Percentiles rank a stretch among this genome's conserved stretches.
These are phyloP conservation scores for Globisporangium camurandrum DNA, from an alignment of 352 stramenopile genomes.

Conservation along the genomic window DNA sequence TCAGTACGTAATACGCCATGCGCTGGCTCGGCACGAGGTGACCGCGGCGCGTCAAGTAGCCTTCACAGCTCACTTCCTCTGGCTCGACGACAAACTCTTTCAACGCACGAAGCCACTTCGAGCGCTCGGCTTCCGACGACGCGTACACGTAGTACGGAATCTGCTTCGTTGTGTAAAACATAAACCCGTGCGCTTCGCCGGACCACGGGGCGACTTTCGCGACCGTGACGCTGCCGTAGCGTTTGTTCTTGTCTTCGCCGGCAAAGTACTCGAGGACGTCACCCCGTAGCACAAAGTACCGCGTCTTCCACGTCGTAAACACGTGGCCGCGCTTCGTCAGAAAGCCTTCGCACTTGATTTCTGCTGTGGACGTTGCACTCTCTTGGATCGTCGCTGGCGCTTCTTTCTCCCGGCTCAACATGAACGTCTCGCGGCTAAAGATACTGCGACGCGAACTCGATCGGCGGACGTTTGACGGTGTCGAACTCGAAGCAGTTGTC, in stretches of 20 bases:
- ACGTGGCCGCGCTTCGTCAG: slow-evolving; percentile 84
- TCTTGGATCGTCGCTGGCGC: slow-evolving; percentile 53
- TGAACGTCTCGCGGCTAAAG: slow-evolving; percentile 66
- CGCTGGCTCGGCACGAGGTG: slow-evolving; percentile 84
- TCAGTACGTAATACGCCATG: slow-evolving; percentile 82
- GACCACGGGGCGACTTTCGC: slow-evolving; percentile 84
- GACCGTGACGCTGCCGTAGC: slow-evolving; percentile 79
- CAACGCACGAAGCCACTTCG: slow-evolving; percentile 74
- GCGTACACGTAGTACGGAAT: slow-evolving; percentile 88
- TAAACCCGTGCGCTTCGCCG: slow-evolving; percentile 81
- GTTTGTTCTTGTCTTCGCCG: slow-evolving; percentile 78
- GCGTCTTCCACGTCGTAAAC: slow-evolving; percentile 89
- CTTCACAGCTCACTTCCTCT: slow-evolving; percentile 80
- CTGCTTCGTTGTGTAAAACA: slow-evolving; percentile 88
- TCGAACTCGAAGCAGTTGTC: too few species aligned
- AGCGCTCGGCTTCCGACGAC: slow-evolving; percentile 63
- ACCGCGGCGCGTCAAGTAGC: slow-evolving; percentile 79
- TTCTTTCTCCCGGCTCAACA: slow-evolving; percentile 72
- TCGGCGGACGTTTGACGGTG: slow-evolving; percentile 21
- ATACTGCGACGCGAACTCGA: slow-evolving; percentile 65
- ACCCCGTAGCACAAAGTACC: slow-evolving; percentile 80
- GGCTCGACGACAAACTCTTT: slow-evolving; percentile 84
- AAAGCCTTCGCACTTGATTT: slow-evolving; percentile 78
- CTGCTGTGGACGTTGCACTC: slow-evolving; percentile 8
- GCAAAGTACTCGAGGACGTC: slow-evolving; percentile 84